A percentile compares a stretch with the other conserved stretches of the same genome.
Conservation (phyloP, 345 rosid species). For the Jatropha curcas region DNA sequence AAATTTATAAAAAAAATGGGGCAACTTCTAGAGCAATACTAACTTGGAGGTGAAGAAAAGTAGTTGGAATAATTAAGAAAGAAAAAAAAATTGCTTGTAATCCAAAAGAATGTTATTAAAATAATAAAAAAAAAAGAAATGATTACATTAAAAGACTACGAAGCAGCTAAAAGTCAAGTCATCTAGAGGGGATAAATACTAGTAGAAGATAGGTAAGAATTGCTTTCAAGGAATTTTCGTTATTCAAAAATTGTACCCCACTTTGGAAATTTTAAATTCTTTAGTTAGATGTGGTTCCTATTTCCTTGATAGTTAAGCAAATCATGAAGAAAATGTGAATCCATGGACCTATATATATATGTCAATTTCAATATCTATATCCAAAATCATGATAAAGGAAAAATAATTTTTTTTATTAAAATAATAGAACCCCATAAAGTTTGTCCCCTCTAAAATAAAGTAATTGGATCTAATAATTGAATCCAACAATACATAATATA, state of each 20-base stretch:
- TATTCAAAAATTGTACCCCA: conserved; percentile 14
- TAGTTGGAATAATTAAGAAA: not conserved
- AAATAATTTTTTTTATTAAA: not conserved
- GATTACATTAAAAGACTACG: not conserved
- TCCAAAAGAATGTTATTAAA: too few relatives aligned
- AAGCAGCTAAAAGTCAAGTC: conserved; percentile 11
- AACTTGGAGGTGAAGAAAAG: not conserved
- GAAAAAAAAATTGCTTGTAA: too few relatives aligned
- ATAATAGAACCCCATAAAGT: not conserved
- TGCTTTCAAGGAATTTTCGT: conserved; percentile 24
- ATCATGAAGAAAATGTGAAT: conserved; percentile 15
- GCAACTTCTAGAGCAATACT: not conserved
- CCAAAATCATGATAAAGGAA: not conserved
- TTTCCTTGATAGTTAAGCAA: conserved; percentile 26
- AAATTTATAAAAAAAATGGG: too few relatives aligned
- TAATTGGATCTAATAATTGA: not conserved
- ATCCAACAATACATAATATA: too few relatives aligned
- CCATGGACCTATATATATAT: not conserved
- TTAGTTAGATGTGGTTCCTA: conserved; percentile 13
- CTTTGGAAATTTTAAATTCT: not conserved
- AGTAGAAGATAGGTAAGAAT: conserved; percentile 14
- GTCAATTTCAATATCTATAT: not conserved
- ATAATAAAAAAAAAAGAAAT: not conserved
- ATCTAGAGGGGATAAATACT: not conserved
- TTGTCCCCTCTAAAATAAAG: not conserved